phyloP scores from a whole-genome alignment of 2,329 filamentous ascomycete genomes.

The Penicillium sp. region DNA sequence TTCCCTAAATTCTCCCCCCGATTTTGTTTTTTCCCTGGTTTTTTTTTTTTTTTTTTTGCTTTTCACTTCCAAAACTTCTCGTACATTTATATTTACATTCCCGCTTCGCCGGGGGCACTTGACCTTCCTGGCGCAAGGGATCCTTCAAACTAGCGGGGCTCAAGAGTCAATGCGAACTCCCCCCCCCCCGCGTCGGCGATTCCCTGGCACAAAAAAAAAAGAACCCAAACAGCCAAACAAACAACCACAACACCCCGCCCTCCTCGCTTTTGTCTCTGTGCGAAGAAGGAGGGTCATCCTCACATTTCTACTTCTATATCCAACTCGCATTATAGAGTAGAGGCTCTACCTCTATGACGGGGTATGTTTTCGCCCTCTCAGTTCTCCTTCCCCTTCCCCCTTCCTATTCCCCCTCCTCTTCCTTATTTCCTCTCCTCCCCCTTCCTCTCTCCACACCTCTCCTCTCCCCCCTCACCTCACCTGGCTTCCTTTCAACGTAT shows the following conservation, averaged over 20 bases:
- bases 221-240: no score
- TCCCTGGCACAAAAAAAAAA: not conserved
- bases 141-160: slow-evolving; percentile 11
- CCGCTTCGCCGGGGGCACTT: no score
- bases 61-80: not conserved
- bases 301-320: not conserved
- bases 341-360: slow-evolving; percentile 29
- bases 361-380: slow-evolving; percentile 23
- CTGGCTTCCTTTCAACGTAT: slow-evolving; percentile 4
- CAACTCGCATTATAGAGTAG: slow-evolving; percentile 1
- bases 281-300: slow-evolving; percentile 2
- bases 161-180: slow-evolving; percentile 12
- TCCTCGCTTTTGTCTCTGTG: slow-evolving; percentile 10
- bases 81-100: not conserved
- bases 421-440: not conserved
- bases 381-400: not conserved
- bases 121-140: slow-evolving; percentile 5
- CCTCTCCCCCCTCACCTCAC: not conserved
- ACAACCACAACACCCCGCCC: not conserved
- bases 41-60: not conserved
- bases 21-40: not conserved
- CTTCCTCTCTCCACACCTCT: not conserved
- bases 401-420: not conserved
- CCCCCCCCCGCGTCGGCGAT: slow-evolving; percentile 17
- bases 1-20: slow-evolving; percentile 1